A percentile compares a stretch with the other conserved stretches of the same genome.
phyloP scores from a whole-genome alignment of 2,329 filamentous ascomycete genomes.

The Fusarium brachygibbosum region DNA sequence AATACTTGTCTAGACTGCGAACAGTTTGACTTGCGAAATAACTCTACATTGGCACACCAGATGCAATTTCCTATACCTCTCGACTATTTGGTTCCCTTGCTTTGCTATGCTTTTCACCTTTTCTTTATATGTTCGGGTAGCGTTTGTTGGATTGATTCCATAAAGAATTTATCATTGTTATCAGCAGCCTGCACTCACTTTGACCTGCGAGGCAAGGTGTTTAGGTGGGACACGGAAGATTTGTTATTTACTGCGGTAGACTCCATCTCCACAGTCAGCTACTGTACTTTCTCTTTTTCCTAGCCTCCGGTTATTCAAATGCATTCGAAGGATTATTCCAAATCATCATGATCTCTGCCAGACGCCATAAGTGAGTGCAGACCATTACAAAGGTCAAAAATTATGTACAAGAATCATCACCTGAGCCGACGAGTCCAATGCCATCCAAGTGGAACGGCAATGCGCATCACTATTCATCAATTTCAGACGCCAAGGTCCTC shows the following conservation, averaged over 20 bases:
- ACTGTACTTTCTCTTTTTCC: constrained; percentile 29
- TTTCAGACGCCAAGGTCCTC: not conserved
- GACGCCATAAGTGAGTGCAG: constrained; percentile 38
- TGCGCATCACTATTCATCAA: not conserved
- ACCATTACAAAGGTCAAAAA: constrained; percentile 31
- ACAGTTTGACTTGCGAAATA: constrained; percentile 10
- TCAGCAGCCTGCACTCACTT: constrained; percentile 20
- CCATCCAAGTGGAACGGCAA: not conserved
- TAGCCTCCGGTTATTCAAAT: constrained; percentile 37
- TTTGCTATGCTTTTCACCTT: constrained; percentile 18
- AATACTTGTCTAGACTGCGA: constrained; percentile 1
- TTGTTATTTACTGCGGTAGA: constrained; percentile 38
- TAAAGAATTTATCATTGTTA: constrained; percentile 14
- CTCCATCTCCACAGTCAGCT: constrained; percentile 11
- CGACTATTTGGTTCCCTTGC: constrained; percentile 5
- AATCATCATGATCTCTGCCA: constrained; percentile 23
- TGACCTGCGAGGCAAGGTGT: constrained; percentile 41
- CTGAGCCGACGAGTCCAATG: not conserved
- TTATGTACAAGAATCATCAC: constrained; percentile 37
- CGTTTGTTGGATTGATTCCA: constrained; percentile 15
- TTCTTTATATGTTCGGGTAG: constrained; percentile 4
- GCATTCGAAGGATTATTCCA: constrained; percentile 38
- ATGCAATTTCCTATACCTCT: constrained; percentile 34
- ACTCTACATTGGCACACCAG: constrained; percentile 37
- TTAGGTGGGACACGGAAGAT: constrained; percentile 33